Evolutionary conservation across 2,329 filamentous ascomycete genomes (phyloP).

Genomic region (Monilinia fructigena): DNA sequence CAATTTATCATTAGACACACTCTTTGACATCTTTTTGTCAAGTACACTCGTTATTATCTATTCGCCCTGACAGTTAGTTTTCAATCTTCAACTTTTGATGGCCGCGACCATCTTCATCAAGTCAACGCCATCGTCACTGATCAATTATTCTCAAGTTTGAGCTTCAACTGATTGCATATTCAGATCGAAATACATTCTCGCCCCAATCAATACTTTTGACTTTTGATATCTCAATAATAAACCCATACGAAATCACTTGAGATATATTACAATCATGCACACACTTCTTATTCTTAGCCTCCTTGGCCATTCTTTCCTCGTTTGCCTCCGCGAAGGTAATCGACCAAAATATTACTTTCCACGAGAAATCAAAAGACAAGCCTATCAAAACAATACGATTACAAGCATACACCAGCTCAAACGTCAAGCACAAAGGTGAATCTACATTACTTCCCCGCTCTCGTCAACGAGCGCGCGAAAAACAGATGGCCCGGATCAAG

Average conservation of each 20-base stretch:
- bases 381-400: constrained; percentile 36
- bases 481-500: constrained; percentile 1
- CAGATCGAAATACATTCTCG: constrained; percentile 18
- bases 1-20: constrained; percentile 40
- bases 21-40: constrained; percentile 57
- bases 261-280: constrained; percentile 47
- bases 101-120: neutral
- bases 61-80: constrained; percentile 50
- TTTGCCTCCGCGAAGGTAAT: constrained; percentile 47
- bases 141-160: constrained; percentile 31
- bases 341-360: constrained; percentile 58
- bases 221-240: constrained; percentile 21
- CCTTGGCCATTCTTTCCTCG: constrained; percentile 49
- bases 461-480: constrained; percentile 27
- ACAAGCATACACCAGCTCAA: constrained; percentile 25
- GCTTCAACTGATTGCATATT: constrained; percentile 30
- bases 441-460: constrained; percentile 17
- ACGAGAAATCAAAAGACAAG: constrained; percentile 54
- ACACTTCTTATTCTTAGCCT: constrained; percentile 51
- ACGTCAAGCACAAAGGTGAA: constrained; percentile 23
- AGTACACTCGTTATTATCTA: constrained; percentile 56
- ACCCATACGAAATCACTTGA: neutral
- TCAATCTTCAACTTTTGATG: neutral
- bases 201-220: constrained; percentile 7
- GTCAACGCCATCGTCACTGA: constrained; percentile 15